These are phyloP conservation scores for Epichloe typhina DNA, from an alignment of 2,329 filamentous ascomycete genomes.

Conservation along the genomic window DNA sequence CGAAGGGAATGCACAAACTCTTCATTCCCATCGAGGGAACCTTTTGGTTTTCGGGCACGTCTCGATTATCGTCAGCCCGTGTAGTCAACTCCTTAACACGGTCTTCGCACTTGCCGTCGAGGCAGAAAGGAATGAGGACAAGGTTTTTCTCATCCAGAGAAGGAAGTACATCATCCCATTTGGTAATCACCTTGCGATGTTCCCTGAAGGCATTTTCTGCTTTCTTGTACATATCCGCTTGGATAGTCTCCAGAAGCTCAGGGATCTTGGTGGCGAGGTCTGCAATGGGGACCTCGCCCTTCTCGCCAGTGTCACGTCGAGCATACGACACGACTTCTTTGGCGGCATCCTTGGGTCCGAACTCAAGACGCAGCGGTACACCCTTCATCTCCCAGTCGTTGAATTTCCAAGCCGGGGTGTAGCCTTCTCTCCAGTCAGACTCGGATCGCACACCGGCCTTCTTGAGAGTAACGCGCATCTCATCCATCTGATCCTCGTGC, in stretches of 20 bases:
- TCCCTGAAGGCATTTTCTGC: conserved; percentile 67
- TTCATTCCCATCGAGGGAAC: conserved; percentile 51
- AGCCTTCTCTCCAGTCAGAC: conserved; percentile 75
- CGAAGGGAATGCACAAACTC: conserved; percentile 61
- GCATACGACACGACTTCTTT: conserved; percentile 74
- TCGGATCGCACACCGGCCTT: conserved; percentile 66
- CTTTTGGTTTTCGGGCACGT: conserved; percentile 38
- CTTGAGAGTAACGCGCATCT: conserved; percentile 55
- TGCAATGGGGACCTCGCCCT: conserved; percentile 64
- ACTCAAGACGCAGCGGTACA: conserved; percentile 85
- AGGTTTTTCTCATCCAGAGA: conserved; percentile 87
- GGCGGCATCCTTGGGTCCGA: conserved; percentile 86
- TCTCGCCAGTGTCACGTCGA: conserved; percentile 76
- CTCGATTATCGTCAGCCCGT: conserved; percentile 50
- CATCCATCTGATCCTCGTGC: conserved; percentile 63
- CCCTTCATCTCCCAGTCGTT: conserved; percentile 98
- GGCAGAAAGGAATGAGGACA: conserved; percentile 81
- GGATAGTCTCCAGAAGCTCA: conserved; percentile 76
- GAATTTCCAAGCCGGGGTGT: conserved; percentile 96
- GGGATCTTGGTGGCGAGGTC: conserved; percentile 64
- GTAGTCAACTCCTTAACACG: conserved; percentile 88
- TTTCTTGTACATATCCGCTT: conserved; percentile 64
- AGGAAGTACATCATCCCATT: conserved; percentile 87
- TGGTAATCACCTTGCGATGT: conserved; percentile 67
- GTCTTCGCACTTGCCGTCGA: conserved; percentile 73